Evolutionary conservation across 371 early-diverging fungal species (phyloP), one percentile per base, ranked within the genome.

Genomic region (Capillidium rhysosporum): DNA sequence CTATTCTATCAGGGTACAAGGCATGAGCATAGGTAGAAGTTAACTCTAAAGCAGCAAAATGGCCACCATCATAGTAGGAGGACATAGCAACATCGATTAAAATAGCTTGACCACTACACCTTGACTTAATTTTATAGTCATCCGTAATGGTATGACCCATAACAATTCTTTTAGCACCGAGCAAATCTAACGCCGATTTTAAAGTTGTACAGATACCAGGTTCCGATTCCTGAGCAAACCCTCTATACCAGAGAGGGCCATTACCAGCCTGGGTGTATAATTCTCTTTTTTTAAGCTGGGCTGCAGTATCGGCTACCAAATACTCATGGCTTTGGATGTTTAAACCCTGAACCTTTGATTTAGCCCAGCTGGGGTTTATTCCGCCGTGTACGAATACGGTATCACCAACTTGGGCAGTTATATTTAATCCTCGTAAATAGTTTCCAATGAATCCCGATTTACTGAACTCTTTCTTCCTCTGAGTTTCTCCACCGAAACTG

Each of bases 381-480:
- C 80, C 87, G 40, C 81, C 84, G 59, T 86, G 87, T 31, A 73
- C 68, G 63, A 86, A 84, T 2, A 84, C 71, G 2, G 78, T 80
- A 31, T 65, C 61, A 14, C 66, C 67, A 2, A 82, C 78, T 46
- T 66, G 63, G 39, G 75, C 66, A 0, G 76, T 73, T 52, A 84
- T 65, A 48, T 77, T 74, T 29, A 71, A 61, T n/a, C 62, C 30
- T 12, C 59, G 57, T 21, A 86, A 58, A 34, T 73, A 73, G 8
- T 62, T 55, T 0, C 87, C 87, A 46, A 82, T 72, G 68, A 72
- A 77, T 0, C 87, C 87, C 3, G 71, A 65, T 21, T 61, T 55
- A 31, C 67, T 61, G 60, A 77, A 84, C 0, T 74, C 81, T 1
- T 65, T 48, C 21, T 59, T 61, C 2, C 83, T 77, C 21, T 59